A percentile compares a stretch with the other conserved stretches of the same genome.
Evolutionary conservation across 1,284 basidiomycete genomes (phyloP).

Genomic region (Athelia psychrophila): DNA sequence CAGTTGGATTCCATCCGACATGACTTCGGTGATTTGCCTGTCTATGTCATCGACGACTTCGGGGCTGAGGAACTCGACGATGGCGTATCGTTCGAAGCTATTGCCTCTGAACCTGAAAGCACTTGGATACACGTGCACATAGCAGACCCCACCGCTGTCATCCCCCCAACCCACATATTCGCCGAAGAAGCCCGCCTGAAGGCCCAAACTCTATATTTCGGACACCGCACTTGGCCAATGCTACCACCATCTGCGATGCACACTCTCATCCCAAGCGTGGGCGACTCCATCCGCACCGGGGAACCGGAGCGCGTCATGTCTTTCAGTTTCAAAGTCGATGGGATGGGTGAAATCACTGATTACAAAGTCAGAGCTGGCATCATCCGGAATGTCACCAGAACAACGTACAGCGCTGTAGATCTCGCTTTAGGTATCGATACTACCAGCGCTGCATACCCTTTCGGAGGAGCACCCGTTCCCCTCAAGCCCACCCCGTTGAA

Average conservation of each 20-base stretch:
- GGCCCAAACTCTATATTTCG: conserved; percentile 59
- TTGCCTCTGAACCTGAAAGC: conserved; percentile 52
- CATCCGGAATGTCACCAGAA: conserved; percentile 64
- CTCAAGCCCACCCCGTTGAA: background rate
- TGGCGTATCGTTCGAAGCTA: conserved; percentile 80
- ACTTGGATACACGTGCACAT: conserved; percentile 92
- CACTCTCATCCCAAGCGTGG: conserved; percentile 52
- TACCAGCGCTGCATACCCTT: conserved; percentile 37
- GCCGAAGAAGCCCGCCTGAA: conserved; percentile 52
- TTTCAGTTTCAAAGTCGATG: conserved; percentile 77
- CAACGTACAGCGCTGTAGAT: conserved; percentile 76
- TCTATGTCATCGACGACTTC: conserved; percentile 89
- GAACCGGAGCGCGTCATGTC: conserved; percentile 64
- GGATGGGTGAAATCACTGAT: conserved; percentile 67
- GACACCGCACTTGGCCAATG: conserved; percentile 67
- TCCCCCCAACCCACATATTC: conserved; percentile 70
- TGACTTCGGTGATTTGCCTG: conserved; percentile 82
- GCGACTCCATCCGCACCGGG: conserved; percentile 35
- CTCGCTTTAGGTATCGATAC: conserved; percentile 38
- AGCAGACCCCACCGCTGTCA: conserved; percentile 85
- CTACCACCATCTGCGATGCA: conserved; percentile 56
- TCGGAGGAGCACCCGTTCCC: conserved; percentile 29
- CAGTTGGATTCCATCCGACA: conserved; percentile 67
- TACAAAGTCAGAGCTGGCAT: conserved; percentile 69
- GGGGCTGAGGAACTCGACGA: conserved; percentile 91